Base-by-base conservation (phyloP, 768 basidiomycete species). In the Mycena vitilis region DNA sequence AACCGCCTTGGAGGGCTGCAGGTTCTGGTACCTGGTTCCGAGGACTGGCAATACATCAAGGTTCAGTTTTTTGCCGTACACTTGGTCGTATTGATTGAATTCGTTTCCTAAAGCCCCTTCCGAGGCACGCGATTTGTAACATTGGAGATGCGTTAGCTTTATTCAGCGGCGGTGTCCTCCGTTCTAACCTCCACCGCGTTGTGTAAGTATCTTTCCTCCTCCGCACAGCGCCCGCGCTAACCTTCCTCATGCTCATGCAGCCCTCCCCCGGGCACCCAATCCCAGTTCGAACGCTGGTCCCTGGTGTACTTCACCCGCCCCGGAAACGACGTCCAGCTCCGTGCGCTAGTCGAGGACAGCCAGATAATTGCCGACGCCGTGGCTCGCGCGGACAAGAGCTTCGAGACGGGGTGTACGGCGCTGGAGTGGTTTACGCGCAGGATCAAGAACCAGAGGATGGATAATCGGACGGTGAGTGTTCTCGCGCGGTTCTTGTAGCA, bases 1-100 rank as follows among this genome's bases (percentile, higher is more conserved):
- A 92, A 92, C 74, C 84, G 83, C 2, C 84, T 92, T 0, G 91
- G 91, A 5, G 91, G 91, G 0, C 79, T 93, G 5, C 91, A 92
- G 67, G 90, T 92, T 0, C 80, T 91, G 54, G 84, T 85, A 0
- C 90, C 89, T 1, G 89, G 87, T 16, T 74, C 83, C 8, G 85
- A 88, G 30, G 76, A 84, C 23, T 93, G 91, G 91, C 86, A 87
- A 74, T 92, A 91, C 69, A 81, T 92, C 71, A 87, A 85, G 83
- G 90, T 90, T n/a, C n/a, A n/a, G n/a, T n/a, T n/a, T n/a, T n/a
- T n/a, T n/a, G n/a, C n/a, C n/a, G n/a, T n/a, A n/a, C n/a, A n/a
- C n/a, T n/a, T n/a, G n/a, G n/a, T n/a, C n/a, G n/a, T n/a, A n/a
- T n/a, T n/a, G n/a, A n/a, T n/a, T n/a, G n/a, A n/a, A n/a, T n/a